Conservation (phyloP, 805 yeast species). For the Candida suzukii region DNA sequence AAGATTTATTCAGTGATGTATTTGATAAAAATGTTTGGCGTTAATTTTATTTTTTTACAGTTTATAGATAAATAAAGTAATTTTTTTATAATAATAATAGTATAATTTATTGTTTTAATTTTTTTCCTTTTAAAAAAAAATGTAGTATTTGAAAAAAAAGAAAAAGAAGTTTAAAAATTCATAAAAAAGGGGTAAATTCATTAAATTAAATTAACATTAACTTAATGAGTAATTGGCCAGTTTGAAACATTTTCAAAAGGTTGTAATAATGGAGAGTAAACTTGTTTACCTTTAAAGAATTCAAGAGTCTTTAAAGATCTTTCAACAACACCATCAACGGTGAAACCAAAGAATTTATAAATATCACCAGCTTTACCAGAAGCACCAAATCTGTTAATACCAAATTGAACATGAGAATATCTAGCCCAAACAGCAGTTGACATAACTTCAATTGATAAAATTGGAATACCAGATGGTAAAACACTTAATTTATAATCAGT, state of each 20-base stretch:
- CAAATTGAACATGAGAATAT: conserved; percentile 95
- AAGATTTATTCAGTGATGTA: conserved; percentile 22
- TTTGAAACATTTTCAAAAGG: conserved; percentile 49
- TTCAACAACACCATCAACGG: conserved; percentile 85
- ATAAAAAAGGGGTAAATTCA: too few relatives aligned
- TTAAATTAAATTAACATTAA: too few relatives aligned
- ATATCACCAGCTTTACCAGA: conserved; percentile 85
- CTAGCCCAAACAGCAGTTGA: conserved; percentile 88
- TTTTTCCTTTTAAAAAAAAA: background rate
- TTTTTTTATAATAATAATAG: background rate
- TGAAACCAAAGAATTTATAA: conserved; percentile 82
- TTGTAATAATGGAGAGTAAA: conserved; percentile 69
- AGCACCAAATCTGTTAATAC: conserved; percentile 93
- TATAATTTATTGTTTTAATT: background rate
- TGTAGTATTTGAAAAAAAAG: background rate
- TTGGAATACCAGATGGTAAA: conserved; percentile 92
- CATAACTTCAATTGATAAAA: conserved; percentile 89
- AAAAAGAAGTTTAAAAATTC: background rate
- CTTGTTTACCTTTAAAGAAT: conserved; percentile 71
- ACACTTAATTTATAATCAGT: conserved; percentile 76
- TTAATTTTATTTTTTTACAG: background rate
- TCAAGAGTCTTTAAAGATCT: conserved; percentile 75
- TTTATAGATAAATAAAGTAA: too few relatives aligned
- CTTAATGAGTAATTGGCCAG: conserved; percentile 5
- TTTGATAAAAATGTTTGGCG: conserved; percentile 22